Percentiles rank a stretch among this genome's conserved stretches.
phyloP scores from a whole-genome alignment of 2,329 filamentous ascomycete species.

The Cordyceps javanica region DNA sequence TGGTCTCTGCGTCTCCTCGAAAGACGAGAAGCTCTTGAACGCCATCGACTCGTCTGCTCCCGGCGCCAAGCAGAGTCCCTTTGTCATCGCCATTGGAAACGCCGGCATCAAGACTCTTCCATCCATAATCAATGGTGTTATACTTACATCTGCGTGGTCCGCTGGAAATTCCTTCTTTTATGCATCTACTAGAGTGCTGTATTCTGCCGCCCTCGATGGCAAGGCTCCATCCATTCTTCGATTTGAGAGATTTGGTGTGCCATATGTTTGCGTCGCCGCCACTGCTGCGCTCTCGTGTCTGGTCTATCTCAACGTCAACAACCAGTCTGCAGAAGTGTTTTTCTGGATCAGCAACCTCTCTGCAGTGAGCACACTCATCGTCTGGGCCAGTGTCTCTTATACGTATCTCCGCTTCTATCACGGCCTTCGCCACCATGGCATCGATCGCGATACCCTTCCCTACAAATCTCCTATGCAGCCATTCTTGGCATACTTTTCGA shows the following conservation, averaged over 20 bases:
- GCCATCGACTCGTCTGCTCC: slow-evolving; percentile 40
- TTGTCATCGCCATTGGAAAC: slow-evolving; percentile 48
- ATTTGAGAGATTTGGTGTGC: slow-evolving; percentile 24
- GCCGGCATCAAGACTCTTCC: slow-evolving; percentile 41
- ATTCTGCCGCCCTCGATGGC: slow-evolving; percentile 37
- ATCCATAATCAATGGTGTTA: slow-evolving; percentile 49
- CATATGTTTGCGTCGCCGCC: slow-evolving; percentile 24
- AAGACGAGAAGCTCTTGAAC: slow-evolving; percentile 35
- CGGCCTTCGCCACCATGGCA: slow-evolving; percentile 57
- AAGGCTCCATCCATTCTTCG: slow-evolving; percentile 36
- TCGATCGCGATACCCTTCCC: slow-evolving; percentile 57
- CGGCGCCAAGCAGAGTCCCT: slow-evolving; percentile 43
- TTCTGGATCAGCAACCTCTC: slow-evolving; percentile 56
- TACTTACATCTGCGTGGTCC: slow-evolving; percentile 54
- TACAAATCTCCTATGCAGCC: slow-evolving; percentile 63
- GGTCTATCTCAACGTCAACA: slow-evolving; percentile 55
- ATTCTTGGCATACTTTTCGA: slow-evolving; percentile 58
- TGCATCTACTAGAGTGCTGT: slow-evolving; percentile 41
- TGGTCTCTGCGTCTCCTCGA: slow-evolving; percentile 30
- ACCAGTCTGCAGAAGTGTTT: slow-evolving; percentile 53
- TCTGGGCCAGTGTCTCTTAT: slow-evolving; percentile 60
- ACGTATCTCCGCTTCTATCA: slow-evolving; percentile 66
- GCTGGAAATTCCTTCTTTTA: slow-evolving; percentile 53
- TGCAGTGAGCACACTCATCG: slow-evolving; percentile 64
- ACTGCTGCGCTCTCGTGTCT: slow-evolving; percentile 54